These are phyloP conservation scores for Botrytis pseudocinerea DNA, from an alignment of 2,329 filamentous ascomycete genomes.

Conservation along the genomic window DNA sequence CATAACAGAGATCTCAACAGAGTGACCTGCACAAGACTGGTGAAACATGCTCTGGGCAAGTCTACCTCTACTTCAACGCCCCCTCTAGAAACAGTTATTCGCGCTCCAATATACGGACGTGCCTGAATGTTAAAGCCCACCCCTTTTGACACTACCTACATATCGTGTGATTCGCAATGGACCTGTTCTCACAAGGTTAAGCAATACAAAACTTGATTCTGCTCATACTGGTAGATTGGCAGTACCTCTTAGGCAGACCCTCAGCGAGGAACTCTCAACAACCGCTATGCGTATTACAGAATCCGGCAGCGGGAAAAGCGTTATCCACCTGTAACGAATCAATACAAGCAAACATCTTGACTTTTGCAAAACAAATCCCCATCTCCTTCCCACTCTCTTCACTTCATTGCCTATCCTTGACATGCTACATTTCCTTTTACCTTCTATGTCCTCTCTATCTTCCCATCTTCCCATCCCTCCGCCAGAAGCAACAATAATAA, in stretches of 20 bases:
- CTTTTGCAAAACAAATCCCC: not conserved
- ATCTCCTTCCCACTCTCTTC: not conserved
- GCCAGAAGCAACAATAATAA: no score
- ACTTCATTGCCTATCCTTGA: not conserved
- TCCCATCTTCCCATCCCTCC: not conserved
- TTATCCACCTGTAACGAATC: not conserved
- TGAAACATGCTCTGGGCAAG: not conserved
- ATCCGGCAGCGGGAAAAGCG: not conserved
- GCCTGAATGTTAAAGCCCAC: not conserved
- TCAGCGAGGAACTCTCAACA: not conserved
- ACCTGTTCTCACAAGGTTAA: not conserved
- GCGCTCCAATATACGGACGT: not conserved
- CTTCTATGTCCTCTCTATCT: not conserved
- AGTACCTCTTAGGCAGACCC: not conserved
- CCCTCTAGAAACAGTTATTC: not conserved
- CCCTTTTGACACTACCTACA: not conserved
- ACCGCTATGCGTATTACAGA: not conserved
- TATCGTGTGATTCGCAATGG: not conserved
- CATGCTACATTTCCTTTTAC: not conserved
- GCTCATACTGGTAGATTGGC: not conserved
- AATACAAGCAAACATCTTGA: not conserved
- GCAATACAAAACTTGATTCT: not conserved
- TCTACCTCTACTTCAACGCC: not conserved
- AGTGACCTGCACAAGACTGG: not conserved
- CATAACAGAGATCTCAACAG: not conserved